Base-by-base conservation (phyloP, 1,284 basidiomycete species). In the Peniophora sp. region DNA sequence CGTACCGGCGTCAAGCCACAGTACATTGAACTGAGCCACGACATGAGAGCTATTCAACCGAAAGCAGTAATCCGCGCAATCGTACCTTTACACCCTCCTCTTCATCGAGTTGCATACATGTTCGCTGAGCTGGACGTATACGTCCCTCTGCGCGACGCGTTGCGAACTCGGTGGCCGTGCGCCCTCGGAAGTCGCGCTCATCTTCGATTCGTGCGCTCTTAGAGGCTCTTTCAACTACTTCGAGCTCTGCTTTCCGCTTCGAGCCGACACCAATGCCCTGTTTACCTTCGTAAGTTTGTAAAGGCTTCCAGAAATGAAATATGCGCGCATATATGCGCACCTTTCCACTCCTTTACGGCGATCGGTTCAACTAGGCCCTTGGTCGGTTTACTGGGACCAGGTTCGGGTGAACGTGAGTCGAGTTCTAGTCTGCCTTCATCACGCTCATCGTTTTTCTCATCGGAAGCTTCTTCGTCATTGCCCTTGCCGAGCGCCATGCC, bases 331-430 rank as follows among this genome's bases (percentile, higher is more conserved):
- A 12, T 32, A 32, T 32, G 68, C 76, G 55, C 53, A 85, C 87
- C 87, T 68, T 76, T 64, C 88, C 88, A 90, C 72, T 90, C 83
- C 45, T 78, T 79, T 53, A 91, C 60, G 14, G 83, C 77, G 18
- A 91, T 65, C 2, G 88, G 88, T 52, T 83, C 81, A 0, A 66
- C 68, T 36, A 74, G 75, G 60, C 83, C 83, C 49, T 60, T 48
- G 15, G 51, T 47, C 41, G 43, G 10, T 35, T 41, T 49, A 24
- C 42, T 35, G 24, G 42, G 24, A 20, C 18, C 18, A 20, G n/a
- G 43, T 27, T 39, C 47, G 5, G 47, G 47, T 12, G 47, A 39
- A 15, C 18, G 11, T 18, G 36, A 5, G 35, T 10, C 9, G 15
- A 8, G 8, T 20, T 41, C 37, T 8, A 8, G n/a, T 20, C 5